Conservation (phyloP, 495 filamentous ascomycete genomes). For the Penicillium diatomitis region DNA sequence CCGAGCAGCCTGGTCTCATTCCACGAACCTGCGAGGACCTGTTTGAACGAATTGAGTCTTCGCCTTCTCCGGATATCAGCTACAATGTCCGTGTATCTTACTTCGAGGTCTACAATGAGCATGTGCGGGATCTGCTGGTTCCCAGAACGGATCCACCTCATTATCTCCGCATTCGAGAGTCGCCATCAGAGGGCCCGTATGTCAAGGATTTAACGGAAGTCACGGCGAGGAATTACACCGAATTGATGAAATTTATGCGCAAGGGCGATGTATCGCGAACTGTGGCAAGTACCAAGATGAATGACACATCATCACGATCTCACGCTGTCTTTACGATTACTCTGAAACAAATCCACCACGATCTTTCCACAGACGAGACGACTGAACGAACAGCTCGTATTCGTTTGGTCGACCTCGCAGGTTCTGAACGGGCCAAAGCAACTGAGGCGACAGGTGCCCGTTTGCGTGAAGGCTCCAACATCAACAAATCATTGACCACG, state of each 20-base stretch:
- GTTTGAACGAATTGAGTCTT: constrained; percentile 85
- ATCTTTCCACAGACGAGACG: constrained; percentile 88
- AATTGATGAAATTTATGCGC: constrained; percentile 85
- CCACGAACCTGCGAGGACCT: constrained; percentile 95
- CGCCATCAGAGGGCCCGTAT: constrained; percentile 91
- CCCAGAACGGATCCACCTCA: constrained; percentile 66
- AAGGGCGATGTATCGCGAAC: constrained; percentile 83
- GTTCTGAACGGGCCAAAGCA: constrained; percentile 87
- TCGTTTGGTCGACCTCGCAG: constrained; percentile 89
- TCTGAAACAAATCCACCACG: constrained; percentile 93
- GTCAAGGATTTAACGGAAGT: constrained; percentile 93
- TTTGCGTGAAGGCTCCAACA: constrained; percentile 89
- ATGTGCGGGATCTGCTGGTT: constrained; percentile 89
- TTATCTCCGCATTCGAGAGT: constrained; percentile 96
- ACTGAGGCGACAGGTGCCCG: constrained; percentile 90
- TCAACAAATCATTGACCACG: constrained; percentile 97
- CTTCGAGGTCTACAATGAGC: constrained; percentile 99
- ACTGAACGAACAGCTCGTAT: constrained; percentile 91
- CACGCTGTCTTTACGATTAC: constrained; percentile 98
- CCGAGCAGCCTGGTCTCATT: constrained; percentile 79
- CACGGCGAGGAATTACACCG: constrained; percentile 69
- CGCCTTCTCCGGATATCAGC: constrained; percentile 75
- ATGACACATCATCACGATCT: constrained; percentile 88
- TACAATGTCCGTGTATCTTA: constrained; percentile 97
- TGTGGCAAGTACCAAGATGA: constrained; percentile 97